Evolutionary conservation across 371 early-diverging fungal genomes (phyloP).

Genomic region (Mucor indicus): DNA sequence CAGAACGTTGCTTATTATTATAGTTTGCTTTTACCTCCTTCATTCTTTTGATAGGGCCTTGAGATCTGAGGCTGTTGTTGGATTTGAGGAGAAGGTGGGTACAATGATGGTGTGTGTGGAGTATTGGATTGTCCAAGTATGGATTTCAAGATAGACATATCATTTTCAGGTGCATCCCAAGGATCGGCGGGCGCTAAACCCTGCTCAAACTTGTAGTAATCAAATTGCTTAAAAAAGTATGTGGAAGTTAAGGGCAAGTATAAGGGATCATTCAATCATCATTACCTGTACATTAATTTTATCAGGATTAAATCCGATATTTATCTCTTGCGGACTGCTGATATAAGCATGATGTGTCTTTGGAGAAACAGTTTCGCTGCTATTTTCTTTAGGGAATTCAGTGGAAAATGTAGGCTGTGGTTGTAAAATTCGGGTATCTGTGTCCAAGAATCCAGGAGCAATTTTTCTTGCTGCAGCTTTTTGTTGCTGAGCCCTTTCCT

Average conservation of each 20-base stretch:
- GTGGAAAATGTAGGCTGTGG: slow-evolving; percentile 41
- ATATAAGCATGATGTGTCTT: too few species aligned
- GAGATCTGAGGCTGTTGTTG: slow-evolving; percentile 1
- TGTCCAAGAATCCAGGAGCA: slow-evolving; percentile 58
- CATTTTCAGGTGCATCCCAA: slow-evolving; percentile 65
- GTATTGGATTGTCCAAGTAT: slow-evolving; percentile 27
- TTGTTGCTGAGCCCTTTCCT: slow-evolving; percentile 35
- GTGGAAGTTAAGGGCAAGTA: too few species aligned
- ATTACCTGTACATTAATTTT: too few species aligned
- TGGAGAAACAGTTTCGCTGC: slow-evolving; percentile 4
- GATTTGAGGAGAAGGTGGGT: slow-evolving; percentile 4
- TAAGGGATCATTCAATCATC: too few species aligned
- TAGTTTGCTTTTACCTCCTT: slow-evolving; percentile 21
- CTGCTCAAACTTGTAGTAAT: slow-evolving; percentile 69
- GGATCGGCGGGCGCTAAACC: slow-evolving; percentile 70
- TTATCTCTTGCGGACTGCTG: too few species aligned
- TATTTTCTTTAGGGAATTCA: too few species aligned
- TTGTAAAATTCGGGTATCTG: slow-evolving; percentile 49
- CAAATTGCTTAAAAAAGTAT: too few species aligned
- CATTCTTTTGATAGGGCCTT: slow-evolving; percentile 20
- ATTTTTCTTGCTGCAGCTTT: slow-evolving; percentile 54
- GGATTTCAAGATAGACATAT: slow-evolving; percentile 48
- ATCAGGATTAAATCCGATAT: too few species aligned
- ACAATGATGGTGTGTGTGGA: slow-evolving; percentile 11
- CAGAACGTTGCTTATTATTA: too few species aligned